Evolutionary conservation across 331 rosid genomes (phyloP).

Genomic region (Ulmus americana): DNA sequence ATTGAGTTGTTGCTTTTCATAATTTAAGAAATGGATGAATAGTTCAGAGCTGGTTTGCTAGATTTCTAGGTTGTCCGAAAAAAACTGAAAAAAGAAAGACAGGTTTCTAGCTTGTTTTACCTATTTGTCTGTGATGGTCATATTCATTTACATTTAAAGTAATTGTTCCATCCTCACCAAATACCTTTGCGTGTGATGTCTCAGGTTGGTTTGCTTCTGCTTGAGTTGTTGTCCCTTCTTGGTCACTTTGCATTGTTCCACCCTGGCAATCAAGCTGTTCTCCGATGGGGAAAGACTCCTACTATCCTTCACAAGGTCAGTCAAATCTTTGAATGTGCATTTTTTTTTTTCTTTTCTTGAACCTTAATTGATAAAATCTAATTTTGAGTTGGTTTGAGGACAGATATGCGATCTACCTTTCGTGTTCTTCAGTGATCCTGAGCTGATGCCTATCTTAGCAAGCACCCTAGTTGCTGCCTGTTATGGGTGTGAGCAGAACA

Average conservation of each 20-base stretch:
- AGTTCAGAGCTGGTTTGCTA: no score
- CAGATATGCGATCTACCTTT: slow-evolving; percentile 98
- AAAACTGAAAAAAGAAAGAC: no score
- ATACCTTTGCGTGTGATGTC: slow-evolving; percentile 10
- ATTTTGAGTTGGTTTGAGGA: slow-evolving; percentile 27
- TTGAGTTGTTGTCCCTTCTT: slow-evolving; percentile 75
- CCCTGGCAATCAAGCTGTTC: slow-evolving; percentile 89
- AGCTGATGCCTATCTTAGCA: slow-evolving; percentile 89
- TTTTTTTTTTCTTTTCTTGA: slow-evolving; percentile 4
- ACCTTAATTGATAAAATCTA: slow-evolving; percentile 26
- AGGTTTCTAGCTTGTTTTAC: no score
- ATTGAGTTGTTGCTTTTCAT: no score
- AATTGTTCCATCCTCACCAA: neutral
- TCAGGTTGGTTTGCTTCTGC: slow-evolving; percentile 78
- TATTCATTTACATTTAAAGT: no score
- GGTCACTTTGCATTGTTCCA: slow-evolving; percentile 90
- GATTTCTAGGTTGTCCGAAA: no score
- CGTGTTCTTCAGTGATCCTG: slow-evolving; percentile 92
- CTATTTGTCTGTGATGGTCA: no score
- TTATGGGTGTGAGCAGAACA: slow-evolving; percentile 85
- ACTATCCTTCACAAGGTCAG: slow-evolving; percentile 91
- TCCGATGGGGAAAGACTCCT: slow-evolving; percentile 96
- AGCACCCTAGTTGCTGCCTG: slow-evolving; percentile 83
- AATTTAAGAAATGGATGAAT: no score
- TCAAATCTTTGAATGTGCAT: slow-evolving; percentile 12